phyloP scores from a whole-genome alignment of 768 basidiomycete genomes.

The Postia placenta region DNA sequence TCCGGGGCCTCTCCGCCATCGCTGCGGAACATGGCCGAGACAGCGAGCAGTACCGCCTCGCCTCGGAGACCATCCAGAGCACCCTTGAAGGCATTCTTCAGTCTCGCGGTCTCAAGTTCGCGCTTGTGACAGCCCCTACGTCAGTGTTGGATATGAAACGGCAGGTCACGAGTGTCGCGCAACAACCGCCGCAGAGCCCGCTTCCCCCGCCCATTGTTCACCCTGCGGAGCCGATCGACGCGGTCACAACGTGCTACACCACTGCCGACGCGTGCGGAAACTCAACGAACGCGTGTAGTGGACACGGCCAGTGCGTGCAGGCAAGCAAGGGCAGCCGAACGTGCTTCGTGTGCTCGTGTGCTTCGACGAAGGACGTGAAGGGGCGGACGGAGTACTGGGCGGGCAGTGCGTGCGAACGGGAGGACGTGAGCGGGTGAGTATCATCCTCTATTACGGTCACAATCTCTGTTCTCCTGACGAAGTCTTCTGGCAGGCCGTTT shows the following conservation, averaged over 20 bases:
- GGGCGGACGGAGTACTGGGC: slow-evolving; percentile 68
- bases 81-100: slow-evolving; percentile 39
- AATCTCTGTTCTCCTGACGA: not conserved
- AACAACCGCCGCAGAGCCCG: slow-evolving; percentile 35
- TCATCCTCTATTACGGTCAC: not conserved
- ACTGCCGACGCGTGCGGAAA: slow-evolving; percentile 51
- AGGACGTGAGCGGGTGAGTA: slow-evolving; percentile 76
- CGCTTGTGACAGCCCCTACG: slow-evolving; percentile 23
- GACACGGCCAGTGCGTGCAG: slow-evolving; percentile 59
- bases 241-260: slow-evolving; percentile 57
- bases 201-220: slow-evolving; percentile 36
- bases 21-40: slow-evolving; percentile 39
- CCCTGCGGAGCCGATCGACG: slow-evolving; percentile 44
- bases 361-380: slow-evolving; percentile 40
- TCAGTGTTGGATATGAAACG: slow-evolving; percentile 24
- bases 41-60: slow-evolving; percentile 50
- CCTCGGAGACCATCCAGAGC: slow-evolving; percentile 38
- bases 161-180: slow-evolving; percentile 11
- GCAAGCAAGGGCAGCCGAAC: slow-evolving; percentile 52
- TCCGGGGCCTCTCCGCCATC: slow-evolving; percentile 45
- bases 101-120: slow-evolving; percentile 30
- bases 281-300: slow-evolving; percentile 61
- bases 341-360: slow-evolving; percentile 44
- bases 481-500: slow-evolving; percentile 60
- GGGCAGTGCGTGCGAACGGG: slow-evolving; percentile 69